Evolutionary conservation across 1,284 basidiomycete genomes (phyloP).

Genomic region (Malassezia psittaci): DNA sequence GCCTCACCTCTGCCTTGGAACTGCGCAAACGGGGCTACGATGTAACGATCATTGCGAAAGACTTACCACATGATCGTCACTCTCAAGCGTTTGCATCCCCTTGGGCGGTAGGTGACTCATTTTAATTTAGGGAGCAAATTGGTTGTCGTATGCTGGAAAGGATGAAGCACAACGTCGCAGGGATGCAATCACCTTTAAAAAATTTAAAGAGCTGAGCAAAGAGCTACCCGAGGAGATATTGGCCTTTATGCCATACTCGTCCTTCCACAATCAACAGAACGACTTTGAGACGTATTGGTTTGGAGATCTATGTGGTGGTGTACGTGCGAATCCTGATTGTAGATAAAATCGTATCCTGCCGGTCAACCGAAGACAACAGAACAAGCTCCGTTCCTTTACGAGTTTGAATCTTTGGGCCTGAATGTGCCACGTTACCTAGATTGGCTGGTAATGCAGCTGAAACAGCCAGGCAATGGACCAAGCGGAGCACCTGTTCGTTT

Average conservation of each 20-base stretch:
- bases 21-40: conserved; percentile 51
- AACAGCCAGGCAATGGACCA: neutral
- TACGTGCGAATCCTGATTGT: neutral
- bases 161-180: conserved; percentile 20
- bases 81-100: conserved; percentile 60
- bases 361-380: neutral
- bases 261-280: conserved; percentile 17
- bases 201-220: conserved; percentile 21
- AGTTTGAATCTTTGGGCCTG: conserved; percentile 29
- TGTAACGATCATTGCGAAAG: conserved; percentile 58
- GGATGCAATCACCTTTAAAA: conserved; percentile 24
- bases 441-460: conserved; percentile 28
- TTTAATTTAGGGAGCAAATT: conserved; percentile 54
- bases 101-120: conserved; percentile 52
- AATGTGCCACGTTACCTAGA: conserved; percentile 27
- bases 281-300: conserved; percentile 27
- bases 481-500: conserved; percentile 23
- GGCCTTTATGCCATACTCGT: conserved; percentile 27
- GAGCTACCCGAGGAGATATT: conserved; percentile 23
- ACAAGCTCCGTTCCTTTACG: conserved; percentile 16
- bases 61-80: conserved; percentile 58
- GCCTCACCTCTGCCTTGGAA: conserved; percentile 50
- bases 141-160: conserved; percentile 55
- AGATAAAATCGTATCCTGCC: neutral
- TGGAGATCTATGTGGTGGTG: conserved; percentile 17